phyloP scores from a whole-genome alignment of 768 basidiomycete genomes.

The Hericium alpestre region DNA sequence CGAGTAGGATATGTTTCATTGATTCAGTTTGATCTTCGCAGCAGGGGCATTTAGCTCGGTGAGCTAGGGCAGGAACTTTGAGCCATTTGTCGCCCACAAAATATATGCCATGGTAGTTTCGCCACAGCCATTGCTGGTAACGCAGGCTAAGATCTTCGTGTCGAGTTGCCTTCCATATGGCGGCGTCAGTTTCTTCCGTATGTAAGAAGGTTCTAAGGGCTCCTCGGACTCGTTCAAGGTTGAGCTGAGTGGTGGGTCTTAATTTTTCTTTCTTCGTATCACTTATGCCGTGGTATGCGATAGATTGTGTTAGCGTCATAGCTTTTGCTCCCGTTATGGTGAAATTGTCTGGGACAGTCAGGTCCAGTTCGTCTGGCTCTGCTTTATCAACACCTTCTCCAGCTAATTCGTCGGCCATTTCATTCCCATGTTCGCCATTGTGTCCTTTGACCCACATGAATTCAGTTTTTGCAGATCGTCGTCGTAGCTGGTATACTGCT shows the following conservation, averaged over 20 bases:
- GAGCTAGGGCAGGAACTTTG: not conserved
- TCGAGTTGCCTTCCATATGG: not conserved
- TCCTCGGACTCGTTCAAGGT: not conserved
- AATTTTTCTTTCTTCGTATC: not conserved
- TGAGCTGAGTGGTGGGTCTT: not conserved
- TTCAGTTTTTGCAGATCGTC: not conserved
- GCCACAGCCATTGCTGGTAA: not conserved
- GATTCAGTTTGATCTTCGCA: not conserved
- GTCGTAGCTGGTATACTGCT: not conserved
- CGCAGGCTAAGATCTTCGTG: not conserved
- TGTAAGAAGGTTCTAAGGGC: not conserved
- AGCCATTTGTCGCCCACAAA: not conserved
- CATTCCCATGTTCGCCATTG: constrained; percentile 1
- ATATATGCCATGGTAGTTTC: not conserved
- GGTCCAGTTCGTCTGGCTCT: not conserved
- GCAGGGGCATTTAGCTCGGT: not conserved
- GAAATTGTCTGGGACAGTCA: not conserved
- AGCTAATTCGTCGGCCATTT: constrained; percentile 12
- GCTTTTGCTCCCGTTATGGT: constrained; percentile 1
- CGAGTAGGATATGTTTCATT: not conserved
- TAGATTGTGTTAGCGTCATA: not conserved
- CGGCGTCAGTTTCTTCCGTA: not conserved
- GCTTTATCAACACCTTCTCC: not conserved
- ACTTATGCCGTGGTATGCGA: constrained; percentile 1
- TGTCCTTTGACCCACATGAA: constrained; percentile 14